Percentiles rank a stretch among this genome's conserved stretches.
Evolutionary conservation across 352 stramenopile genomes (phyloP).

Genomic region (Phytopythium vexans): DNA sequence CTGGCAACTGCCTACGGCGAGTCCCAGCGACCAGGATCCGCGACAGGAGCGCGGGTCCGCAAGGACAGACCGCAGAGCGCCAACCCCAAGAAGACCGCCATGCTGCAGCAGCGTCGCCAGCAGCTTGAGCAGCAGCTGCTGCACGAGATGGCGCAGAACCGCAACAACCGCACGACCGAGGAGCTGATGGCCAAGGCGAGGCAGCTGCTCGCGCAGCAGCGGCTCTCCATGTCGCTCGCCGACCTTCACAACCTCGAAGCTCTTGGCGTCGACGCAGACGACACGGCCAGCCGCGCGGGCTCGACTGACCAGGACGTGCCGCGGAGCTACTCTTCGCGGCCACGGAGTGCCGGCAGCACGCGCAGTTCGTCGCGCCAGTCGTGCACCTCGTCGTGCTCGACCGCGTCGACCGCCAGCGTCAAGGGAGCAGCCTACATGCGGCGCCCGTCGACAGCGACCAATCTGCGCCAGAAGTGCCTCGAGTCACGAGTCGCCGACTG

Average conservation of each 20-base stretch:
- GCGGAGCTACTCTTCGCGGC: constrained; percentile 14
- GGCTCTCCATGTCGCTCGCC: constrained; percentile 29
- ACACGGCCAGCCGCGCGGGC: background rate
- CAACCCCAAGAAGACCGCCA: constrained; percentile 58
- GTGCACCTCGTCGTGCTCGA: constrained; percentile 15
- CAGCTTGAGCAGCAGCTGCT: constrained; percentile 32
- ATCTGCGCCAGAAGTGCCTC: constrained; percentile 66
- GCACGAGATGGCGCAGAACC: constrained; percentile 7
- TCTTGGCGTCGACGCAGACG: constrained; percentile 10
- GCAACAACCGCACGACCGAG: constrained; percentile 1
- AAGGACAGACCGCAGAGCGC: constrained; percentile 64
- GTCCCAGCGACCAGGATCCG: background rate
- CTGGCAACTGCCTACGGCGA: too few species aligned
- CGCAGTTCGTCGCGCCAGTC: constrained; percentile 21
- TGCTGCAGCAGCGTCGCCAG: constrained; percentile 63
- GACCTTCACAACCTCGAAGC: constrained; percentile 38
- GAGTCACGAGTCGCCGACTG: constrained; percentile 38
- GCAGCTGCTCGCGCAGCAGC: constrained; percentile 13
- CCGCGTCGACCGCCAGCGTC: constrained; percentile 24
- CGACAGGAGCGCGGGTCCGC: constrained; percentile 10
- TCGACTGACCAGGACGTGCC: constrained; percentile 4
- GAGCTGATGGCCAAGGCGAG: constrained; percentile 3
- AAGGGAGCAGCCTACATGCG: constrained; percentile 57
- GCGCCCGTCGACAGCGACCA: constrained; percentile 50
- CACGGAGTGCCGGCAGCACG: constrained; percentile 50